phyloP scores from a whole-genome alignment of 2,329 filamentous ascomycete genomes.

The Diaporthe sp. region DNA sequence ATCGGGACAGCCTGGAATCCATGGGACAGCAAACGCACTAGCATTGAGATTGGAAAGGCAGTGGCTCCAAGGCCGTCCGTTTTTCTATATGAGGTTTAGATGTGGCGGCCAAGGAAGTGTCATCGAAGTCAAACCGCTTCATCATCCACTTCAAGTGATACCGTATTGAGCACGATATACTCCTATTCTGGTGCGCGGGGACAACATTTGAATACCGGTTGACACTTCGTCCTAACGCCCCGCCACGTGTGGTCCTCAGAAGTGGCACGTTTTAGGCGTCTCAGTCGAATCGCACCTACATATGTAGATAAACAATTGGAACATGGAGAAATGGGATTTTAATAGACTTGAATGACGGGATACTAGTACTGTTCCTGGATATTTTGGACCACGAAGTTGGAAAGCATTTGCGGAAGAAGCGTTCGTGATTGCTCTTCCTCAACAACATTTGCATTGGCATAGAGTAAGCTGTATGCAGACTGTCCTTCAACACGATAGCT shows the following conservation, averaged over 20 bases:
- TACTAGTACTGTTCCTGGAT: not conserved
- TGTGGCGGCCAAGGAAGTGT: not conserved
- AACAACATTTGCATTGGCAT: not conserved
- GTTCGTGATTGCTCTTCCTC: not conserved
- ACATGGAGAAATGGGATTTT: not conserved
- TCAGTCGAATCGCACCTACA: not conserved
- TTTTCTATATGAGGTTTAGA: not conserved
- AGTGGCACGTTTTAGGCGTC: not conserved
- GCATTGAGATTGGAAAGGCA: not conserved
- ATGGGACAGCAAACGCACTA: slow-evolving; percentile 19
- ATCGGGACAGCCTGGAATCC: not conserved
- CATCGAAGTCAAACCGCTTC: slow-evolving; percentile 1
- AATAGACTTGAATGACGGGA: not conserved
- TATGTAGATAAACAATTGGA: not conserved
- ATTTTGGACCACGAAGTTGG: not conserved
- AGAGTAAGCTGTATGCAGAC: not conserved
- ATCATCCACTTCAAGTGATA: not conserved
- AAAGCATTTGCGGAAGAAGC: not conserved
- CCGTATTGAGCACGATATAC: not conserved
- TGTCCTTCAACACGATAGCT: not conserved
- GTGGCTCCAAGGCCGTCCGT: not conserved
- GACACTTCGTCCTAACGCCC: not conserved
- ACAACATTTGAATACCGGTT: not conserved
- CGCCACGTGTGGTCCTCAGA: not conserved
- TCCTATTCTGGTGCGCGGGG: not conserved